These are phyloP conservation scores for Teratosphaeriaceae sp. DNA, from an alignment of 2,329 filamentous ascomycete genomes.

Conservation along the genomic window DNA sequence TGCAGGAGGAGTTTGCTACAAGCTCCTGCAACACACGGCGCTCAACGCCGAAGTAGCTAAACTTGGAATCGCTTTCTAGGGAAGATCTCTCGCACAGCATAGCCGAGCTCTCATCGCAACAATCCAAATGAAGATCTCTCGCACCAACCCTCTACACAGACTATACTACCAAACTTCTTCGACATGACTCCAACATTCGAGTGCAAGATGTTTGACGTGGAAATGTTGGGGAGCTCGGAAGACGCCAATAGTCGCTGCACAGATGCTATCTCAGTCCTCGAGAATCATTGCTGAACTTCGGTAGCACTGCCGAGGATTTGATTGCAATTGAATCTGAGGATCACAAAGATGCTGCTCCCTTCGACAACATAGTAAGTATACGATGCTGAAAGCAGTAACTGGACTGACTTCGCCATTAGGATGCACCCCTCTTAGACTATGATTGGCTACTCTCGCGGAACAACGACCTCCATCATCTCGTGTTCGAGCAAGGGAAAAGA, in stretches of 20 bases:
- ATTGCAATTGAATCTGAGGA: background rate
- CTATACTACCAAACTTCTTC: background rate
- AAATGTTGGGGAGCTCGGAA: background rate
- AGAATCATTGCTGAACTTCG: background rate
- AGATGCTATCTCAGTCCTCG: background rate
- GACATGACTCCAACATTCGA: background rate
- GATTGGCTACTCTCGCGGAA: background rate
- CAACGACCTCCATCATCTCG: too few relatives aligned
- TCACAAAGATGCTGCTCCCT: background rate
- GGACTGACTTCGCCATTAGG: background rate
- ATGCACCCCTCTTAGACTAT: background rate
- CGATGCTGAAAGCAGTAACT: background rate
- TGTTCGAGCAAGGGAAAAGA: too few relatives aligned
- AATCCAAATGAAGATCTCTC: too few relatives aligned
- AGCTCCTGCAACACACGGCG: background rate
- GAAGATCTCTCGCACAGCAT: too few relatives aligned
- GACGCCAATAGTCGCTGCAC: background rate
- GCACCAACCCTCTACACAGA: too few relatives aligned
- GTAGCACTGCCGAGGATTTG: background rate
- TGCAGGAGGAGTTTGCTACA: background rate
- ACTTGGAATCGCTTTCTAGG: background rate
- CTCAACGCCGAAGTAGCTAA: background rate
- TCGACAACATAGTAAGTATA: background rate
- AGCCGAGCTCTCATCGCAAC: too few relatives aligned
- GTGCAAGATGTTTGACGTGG: background rate